Base-by-base conservation (phyloP, 1,284 basidiomycete species). In the Bondarzewia mesenterica region DNA sequence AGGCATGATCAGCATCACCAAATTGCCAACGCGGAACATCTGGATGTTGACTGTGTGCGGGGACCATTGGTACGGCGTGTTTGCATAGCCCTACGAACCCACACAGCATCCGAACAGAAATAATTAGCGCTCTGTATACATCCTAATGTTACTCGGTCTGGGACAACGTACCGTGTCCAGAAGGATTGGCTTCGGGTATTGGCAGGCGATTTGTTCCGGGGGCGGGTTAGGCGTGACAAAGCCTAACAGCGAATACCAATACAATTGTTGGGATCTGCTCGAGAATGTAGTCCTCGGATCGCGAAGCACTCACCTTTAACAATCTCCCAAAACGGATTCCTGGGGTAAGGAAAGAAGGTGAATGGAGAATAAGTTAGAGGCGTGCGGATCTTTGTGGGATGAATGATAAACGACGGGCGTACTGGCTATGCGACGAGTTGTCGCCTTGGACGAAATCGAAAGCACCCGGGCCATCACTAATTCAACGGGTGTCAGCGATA, bases 321-420 rank as follows among this genome's bases (percentile, higher is more conserved):
- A 32, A 89, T 57, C 58, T 89, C 76, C 86, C 89, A 91, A 63
- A 91, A 86, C 0, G 85, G 83, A 60, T 91, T 90, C 63, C 83
- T 85, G 49, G 42, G 52, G 51, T 43, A n/a, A n/a, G 29, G 29
- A n/a, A n/a, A n/a, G n/a, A n/a, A n/a, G n/a, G n/a, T n/a, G n/a
- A n/a, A n/a, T n/a, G n/a, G n/a, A n/a, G n/a, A n/a, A n/a, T n/a
- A n/a, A n/a, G 29, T 32, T 4, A 32, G 29, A 4, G 29, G 12
- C 5, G 29, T n/a, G 29, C 29, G 29, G 29, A 32, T 32, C 29
- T n/a, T 32, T n/a, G 10, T 32, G n/a, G n/a, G n/a, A n/a, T n/a
- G n/a, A n/a, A n/a, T n/a, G n/a, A n/a, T 7, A 3, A 7, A 21
- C 42, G 41, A 46, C 21, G 37, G 44, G 61, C 75, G 51, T 63